Conservation (phyloP, 129 eudicot genomes). For the Lonicera japonica region DNA sequence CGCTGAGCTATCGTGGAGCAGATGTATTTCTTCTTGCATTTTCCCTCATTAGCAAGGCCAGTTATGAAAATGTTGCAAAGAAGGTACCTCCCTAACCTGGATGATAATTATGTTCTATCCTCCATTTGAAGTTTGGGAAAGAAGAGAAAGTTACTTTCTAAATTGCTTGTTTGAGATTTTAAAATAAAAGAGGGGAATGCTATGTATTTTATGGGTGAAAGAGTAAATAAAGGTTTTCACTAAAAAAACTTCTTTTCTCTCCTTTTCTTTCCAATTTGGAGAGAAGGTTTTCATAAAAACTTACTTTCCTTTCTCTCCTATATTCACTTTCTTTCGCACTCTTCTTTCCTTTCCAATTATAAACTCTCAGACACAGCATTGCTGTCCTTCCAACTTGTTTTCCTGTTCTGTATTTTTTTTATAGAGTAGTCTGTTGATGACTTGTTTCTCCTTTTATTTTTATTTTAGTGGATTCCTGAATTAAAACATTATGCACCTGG, state of each 20-base stretch:
- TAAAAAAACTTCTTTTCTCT: too few relatives aligned
- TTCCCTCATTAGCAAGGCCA: constrained; percentile 55
- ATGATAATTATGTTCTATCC: not conserved
- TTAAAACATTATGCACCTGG: constrained; percentile 54
- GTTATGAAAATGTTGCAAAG: constrained; percentile 47
- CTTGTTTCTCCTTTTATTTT: constrained; percentile 5
- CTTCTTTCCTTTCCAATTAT: too few relatives aligned
- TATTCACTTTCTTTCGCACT: too few relatives aligned
- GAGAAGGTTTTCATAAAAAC: too few relatives aligned
- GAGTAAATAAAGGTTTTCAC: too few relatives aligned
- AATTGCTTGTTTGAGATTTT: too few relatives aligned
- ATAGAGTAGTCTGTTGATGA: constrained; percentile 1
- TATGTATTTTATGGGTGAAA: not conserved
- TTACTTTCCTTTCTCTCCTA: too few relatives aligned
- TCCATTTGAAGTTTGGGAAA: too few relatives aligned
- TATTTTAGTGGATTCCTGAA: constrained; percentile 50
- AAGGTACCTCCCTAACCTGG: constrained; percentile 21
- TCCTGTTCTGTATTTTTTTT: not conserved
- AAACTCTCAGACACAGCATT: too few relatives aligned
- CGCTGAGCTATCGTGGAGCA: constrained; percentile 54
- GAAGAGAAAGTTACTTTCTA: too few relatives aligned
- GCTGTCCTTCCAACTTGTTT: not conserved
- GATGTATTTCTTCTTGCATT: constrained; percentile 52
- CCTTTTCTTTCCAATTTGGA: too few relatives aligned
- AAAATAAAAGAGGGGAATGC: too few relatives aligned